phyloP scores from a whole-genome alignment of 495 filamentous ascomycete genomes.

The Neurospora sublineolata region DNA sequence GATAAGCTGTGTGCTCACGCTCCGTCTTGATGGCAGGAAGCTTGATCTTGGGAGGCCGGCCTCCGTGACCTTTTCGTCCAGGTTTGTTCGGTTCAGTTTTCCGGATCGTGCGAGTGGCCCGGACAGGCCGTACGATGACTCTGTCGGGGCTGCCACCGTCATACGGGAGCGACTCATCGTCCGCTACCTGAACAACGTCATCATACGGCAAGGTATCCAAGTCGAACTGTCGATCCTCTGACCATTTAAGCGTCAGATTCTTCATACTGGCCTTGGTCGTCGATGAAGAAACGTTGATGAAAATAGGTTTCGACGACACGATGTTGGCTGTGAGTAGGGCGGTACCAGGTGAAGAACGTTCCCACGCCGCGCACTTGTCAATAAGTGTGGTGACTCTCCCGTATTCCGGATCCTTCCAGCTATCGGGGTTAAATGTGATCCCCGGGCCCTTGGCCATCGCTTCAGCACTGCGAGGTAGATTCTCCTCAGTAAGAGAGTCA shows the following conservation, averaged over 20 bases:
- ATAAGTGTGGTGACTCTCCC: constrained; percentile 25
- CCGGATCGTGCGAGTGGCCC: background rate
- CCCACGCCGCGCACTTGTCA: constrained; percentile 28
- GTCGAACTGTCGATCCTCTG: constrained; percentile 22
- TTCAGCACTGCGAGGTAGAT: constrained; percentile 22
- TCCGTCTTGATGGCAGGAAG: constrained; percentile 26
- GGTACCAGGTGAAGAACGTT: constrained; percentile 22
- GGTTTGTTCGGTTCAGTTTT: background rate
- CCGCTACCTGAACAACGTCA: constrained; percentile 16
- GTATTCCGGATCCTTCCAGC: constrained; percentile 27
- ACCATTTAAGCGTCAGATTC: constrained; percentile 22
- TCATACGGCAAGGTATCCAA: constrained; percentile 35
- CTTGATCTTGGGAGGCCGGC: constrained; percentile 19
- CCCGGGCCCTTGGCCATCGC: constrained; percentile 19
- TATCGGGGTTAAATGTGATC: constrained; percentile 8
- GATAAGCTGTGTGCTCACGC: constrained; percentile 28
- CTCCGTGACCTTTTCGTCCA: background rate
- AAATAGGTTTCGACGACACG: constrained; percentile 21
- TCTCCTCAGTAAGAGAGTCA: constrained; percentile 17
- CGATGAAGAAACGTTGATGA: constrained; percentile 25
- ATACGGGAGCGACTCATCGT: constrained; percentile 4
- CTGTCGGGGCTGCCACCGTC: background rate
- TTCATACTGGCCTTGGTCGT: constrained; percentile 8
- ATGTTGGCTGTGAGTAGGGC: constrained; percentile 14
- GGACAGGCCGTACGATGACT: background rate